These are phyloP conservation scores for Macaranga tanarius DNA, from an alignment of 441 rosid species.

Conservation along the genomic window DNA sequence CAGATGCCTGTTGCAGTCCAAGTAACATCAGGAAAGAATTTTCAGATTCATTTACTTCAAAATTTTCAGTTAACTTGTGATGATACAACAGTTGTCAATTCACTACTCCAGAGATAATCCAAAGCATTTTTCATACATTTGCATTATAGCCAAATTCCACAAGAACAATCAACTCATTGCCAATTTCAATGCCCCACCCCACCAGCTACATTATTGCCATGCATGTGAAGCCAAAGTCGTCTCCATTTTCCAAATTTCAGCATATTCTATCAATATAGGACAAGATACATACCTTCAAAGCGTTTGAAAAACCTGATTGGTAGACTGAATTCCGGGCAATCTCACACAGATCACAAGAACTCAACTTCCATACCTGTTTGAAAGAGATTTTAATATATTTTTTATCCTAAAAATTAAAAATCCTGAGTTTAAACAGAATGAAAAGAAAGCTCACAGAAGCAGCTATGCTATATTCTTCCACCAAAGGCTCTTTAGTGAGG, in stretches of 20 bases:
- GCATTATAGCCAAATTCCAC: background rate
- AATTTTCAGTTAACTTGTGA: background rate
- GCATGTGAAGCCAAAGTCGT: background rate
- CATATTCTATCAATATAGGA: conserved; percentile 3
- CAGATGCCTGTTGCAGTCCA: background rate
- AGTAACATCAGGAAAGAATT: background rate
- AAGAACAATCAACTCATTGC: background rate
- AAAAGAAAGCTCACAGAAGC: conserved; percentile 74
- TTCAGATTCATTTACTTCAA: background rate
- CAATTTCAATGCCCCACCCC: background rate
- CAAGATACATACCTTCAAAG: conserved; percentile 62
- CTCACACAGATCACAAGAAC: conserved; percentile 96
- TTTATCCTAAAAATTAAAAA: background rate
- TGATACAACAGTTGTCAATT: conserved; percentile 1
- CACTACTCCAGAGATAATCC: background rate
- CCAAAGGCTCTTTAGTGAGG: conserved; percentile 94
- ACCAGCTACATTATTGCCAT: background rate
- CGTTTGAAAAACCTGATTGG: conserved; percentile 99
- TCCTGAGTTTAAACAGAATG: background rate
- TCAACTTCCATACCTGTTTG: conserved; percentile 93
- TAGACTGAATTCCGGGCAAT: conserved; percentile 97
- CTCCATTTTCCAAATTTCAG: background rate
- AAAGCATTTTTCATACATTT: background rate
- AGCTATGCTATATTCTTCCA: conserved; percentile 99
- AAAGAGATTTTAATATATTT: conserved; percentile 15